Evolutionary conservation across 352 stramenopile species (phyloP), one percentile per base, ranked within the genome.

Genomic region (Nothophytophthora sp.): DNA sequence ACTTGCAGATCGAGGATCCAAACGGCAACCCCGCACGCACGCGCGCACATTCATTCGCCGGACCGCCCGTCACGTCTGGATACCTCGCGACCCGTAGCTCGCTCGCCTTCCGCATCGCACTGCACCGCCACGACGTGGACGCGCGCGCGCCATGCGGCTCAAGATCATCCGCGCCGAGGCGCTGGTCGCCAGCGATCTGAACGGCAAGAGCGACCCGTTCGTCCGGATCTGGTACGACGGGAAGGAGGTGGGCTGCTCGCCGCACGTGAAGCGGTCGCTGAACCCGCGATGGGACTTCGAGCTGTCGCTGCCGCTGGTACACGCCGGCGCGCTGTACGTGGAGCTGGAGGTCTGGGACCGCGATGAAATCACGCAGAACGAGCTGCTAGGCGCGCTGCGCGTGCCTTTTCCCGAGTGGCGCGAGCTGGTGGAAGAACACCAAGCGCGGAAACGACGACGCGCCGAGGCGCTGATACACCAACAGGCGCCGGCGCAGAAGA

Each of bases 151-250:
- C 30, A 91, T 91, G 80, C 57, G 56, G 44, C 62, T 94, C 38
- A 88, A 86, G 64, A 76, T 94, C 55, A 65, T 92, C 29, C 79
- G 76, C 37, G 84, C 81, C 8, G 84, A 94, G 64, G 76, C 85
- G 42, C 61, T 94, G 42, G 75, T 75, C 16, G 67, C 79, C 30
- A 62, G 66, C 15, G 81, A 92, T 55, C 15, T 77, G 25, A 82
- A 72, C 32, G 77, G 75, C 49, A 85, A 68, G 50, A 87, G 78
- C 39, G 84, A 94, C 41, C 78, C 84, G 55, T 92, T 87, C 55
- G 80, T 90, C 10, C 68, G 74, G 38, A 66, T 94, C 28, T 67
- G 70, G 36, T 94, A 90, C 59, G 84, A 94, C 39, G 68, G 74
- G 15, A 81, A 81, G 39, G 84, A 94, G 43, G 60, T 94, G n/a